Evolutionary conservation across 2,329 filamentous ascomycete genomes (phyloP), one percentile per base, ranked within the genome.

Genomic region (Coleophoma cylindrospora): DNA sequence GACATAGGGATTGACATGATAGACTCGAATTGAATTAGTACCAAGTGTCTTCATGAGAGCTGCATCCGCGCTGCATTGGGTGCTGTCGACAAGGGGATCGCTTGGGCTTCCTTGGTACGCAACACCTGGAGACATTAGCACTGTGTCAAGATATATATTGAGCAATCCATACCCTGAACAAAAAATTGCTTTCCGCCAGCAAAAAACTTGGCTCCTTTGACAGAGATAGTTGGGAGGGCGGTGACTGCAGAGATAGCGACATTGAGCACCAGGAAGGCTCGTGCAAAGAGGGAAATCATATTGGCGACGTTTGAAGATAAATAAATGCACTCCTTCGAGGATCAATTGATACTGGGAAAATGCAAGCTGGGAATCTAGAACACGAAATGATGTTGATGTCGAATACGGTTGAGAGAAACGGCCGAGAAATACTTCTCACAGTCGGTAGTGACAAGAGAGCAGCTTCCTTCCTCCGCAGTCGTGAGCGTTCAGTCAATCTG

Each of bases 1-100:
- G 55, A 74, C 70, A 46, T 79, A 79, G 73, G 86, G 87, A 70
- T 87, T 84, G 58, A 87, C 77, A 3, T 80, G 84, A 75, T 87
- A 87, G 52, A 87, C 79, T 68, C 84, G 83, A 61, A 87, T 72
- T 40, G 83, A 84, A 72, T 87, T 87, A 65, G 86, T 70, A 46
- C 83, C 83, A 45, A 87, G 70, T 55, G 83, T 74, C 70, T 83
- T 76, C 76, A 87, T 86, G 63, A 84, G 73, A 21, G 66, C 68
- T 56, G 86, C 77, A 61, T 85, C 82, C 54, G 83, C 78, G 68
- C 76, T 77, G 76, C 84, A 86, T 60, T 68, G 67, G 6, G 68
- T 68, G 19, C 64, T 58, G 58, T 86, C 77, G 50, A 82, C 80
- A 54, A 87, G 79, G 46, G 83, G 83, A 62, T 87, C 83, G 49